Conservation (phyloP, 2,329 filamentous ascomycete species). For the Calonectria naviculata region DNA sequence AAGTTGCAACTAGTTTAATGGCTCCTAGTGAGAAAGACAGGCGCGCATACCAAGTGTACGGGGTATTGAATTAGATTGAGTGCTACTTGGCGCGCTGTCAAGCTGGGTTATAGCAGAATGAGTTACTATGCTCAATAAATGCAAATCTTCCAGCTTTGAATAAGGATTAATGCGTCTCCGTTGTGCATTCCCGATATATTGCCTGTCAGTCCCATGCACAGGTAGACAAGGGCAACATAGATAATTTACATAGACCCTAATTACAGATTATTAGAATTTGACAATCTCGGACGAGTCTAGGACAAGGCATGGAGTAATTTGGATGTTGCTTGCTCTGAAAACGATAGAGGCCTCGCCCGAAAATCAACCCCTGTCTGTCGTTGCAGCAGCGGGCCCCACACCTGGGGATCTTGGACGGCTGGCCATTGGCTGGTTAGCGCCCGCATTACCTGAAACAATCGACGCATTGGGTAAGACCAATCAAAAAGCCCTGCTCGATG, state of each 20-base stretch:
- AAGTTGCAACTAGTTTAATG: background rate
- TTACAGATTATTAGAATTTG: background rate
- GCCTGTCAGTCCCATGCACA: background rate
- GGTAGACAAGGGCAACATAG: background rate
- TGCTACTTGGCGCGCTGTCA: background rate
- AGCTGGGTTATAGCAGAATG: background rate
- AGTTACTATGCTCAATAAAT: background rate
- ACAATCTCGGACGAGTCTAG: conserved; percentile 3
- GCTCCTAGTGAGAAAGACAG: background rate
- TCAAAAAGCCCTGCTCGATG: conserved; percentile 26
- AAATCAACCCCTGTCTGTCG: background rate
- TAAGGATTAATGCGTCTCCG: background rate
- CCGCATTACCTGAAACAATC: conserved; percentile 51
- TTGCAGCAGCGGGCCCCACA: conserved; percentile 19
- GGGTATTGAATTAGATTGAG: background rate
- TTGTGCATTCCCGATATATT: background rate
- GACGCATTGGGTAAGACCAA: conserved; percentile 40
- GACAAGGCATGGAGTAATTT: conserved; percentile 4
- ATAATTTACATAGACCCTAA: conserved; percentile 1
- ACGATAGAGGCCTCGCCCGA: background rate
- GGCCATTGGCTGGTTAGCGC: conserved; percentile 44
- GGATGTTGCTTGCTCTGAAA: background rate
- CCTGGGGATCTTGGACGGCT: conserved; percentile 7
- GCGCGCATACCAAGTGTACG: background rate
- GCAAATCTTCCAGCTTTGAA: background rate